Evolutionary conservation across 2,329 filamentous ascomycete genomes (phyloP).

Genomic region (Cercospora sojina): DNA sequence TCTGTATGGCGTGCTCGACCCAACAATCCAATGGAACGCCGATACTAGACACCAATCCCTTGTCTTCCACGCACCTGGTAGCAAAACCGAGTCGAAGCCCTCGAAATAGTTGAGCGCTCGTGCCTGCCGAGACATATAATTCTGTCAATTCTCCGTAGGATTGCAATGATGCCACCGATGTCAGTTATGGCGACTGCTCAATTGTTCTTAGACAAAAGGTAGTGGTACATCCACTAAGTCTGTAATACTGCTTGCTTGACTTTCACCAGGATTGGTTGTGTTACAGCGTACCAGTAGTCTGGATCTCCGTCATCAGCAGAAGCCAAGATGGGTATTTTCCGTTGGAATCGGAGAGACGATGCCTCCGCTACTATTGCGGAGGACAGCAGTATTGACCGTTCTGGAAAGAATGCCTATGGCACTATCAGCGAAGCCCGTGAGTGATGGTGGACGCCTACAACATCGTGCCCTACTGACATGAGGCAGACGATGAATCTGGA

Average conservation of each 20-base stretch:
- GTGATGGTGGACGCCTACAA: background rate
- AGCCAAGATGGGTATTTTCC: slow-evolving; percentile 8
- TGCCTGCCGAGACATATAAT: slow-evolving; percentile 5
- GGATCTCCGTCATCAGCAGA: background rate
- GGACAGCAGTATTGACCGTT: slow-evolving; percentile 7
- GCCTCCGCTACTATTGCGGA: background rate
- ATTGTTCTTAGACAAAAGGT: background rate
- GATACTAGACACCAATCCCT: background rate
- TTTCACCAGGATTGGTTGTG: background rate
- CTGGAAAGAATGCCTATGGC: slow-evolving; percentile 1
- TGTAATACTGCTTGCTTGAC: background rate
- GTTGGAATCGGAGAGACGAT: slow-evolving; percentile 2
- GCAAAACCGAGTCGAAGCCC: background rate
- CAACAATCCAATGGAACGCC: slow-evolving; percentile 13
- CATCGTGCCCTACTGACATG: background rate
- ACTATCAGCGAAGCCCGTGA: slow-evolving; percentile 5
- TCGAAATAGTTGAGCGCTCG: background rate
- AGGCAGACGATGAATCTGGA: slow-evolving; percentile 3
- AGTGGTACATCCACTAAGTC: background rate
- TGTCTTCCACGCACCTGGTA: background rate
- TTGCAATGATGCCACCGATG: slow-evolving; percentile 16
- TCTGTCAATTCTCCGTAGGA: slow-evolving; percentile 17
- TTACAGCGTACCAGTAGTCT: background rate
- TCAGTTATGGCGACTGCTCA: slow-evolving; percentile 12
- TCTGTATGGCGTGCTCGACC: slow-evolving; percentile 15